Conservation (phyloP, 2,329 filamentous ascomycete genomes). For the Byssochlamys sp. region DNA sequence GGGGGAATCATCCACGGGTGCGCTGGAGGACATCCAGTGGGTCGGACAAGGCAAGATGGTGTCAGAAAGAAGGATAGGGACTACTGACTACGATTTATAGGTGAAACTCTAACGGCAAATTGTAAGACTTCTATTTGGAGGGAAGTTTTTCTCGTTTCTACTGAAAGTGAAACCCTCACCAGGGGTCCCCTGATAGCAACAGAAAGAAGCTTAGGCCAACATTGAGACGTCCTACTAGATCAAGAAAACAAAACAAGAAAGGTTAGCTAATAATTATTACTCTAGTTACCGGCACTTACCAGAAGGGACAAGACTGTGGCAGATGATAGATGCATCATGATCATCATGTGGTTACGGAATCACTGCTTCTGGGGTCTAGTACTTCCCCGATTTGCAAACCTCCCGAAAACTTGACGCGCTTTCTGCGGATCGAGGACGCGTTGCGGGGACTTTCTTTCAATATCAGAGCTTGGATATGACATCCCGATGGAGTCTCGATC, state of each 20-base stretch:
- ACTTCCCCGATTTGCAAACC: not conserved
- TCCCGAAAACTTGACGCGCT: not conserved
- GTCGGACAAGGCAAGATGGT: not conserved
- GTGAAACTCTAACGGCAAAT: not conserved
- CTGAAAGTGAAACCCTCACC: not conserved
- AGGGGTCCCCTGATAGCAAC: not conserved
- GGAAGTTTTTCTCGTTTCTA: not conserved
- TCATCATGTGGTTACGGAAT: not conserved
- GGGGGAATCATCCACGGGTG: constrained; percentile 21
- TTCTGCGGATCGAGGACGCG: not conserved
- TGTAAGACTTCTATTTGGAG: not conserved
- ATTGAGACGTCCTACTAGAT: not conserved
- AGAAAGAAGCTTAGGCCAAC: not conserved
- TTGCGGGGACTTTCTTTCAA: not conserved
- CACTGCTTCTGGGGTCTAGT: not conserved
- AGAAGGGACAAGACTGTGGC: not conserved
- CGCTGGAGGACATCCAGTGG: constrained; percentile 2
- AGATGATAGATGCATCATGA: not conserved
- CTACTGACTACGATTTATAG: not conserved
- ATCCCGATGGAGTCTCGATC: not conserved
- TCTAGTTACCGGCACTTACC: not conserved
- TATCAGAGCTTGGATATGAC: not conserved
- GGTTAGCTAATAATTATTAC: no score
- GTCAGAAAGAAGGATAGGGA: not conserved
- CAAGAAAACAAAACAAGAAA: not conserved